phyloP scores from a whole-genome alignment of 345 rosid species.

The Eutrema japonicum region DNA sequence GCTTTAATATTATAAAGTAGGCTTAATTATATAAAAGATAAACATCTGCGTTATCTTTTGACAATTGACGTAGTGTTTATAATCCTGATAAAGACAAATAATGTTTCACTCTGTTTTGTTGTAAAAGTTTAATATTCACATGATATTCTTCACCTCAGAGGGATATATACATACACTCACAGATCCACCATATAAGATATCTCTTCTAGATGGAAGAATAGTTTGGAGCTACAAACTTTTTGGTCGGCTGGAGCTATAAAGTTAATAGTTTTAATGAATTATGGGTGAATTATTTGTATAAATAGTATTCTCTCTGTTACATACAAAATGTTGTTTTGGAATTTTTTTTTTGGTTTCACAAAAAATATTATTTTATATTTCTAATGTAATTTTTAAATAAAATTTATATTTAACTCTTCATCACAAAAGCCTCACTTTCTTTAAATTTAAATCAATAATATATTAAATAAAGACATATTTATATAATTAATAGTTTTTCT shows the following conservation, averaged over 20 bases:
- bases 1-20: conserved; percentile 2
- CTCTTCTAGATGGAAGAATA: conserved; percentile 13
- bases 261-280: background rate
- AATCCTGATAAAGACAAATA: conserved; percentile 27
- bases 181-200: background rate
- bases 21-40: conserved; percentile 28
- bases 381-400: no score
- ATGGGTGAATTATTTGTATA: background rate
- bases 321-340: no score
- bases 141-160: background rate
- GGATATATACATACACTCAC: background rate
- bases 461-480: no score
- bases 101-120: background rate
- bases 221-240: background rate
- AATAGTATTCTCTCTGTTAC: no score
- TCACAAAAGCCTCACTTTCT: no score
- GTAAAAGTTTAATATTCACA: conserved; percentile 7
- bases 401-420: no score
- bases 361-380: no score
- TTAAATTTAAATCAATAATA: no score
- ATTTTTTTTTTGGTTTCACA: no score
- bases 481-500: no score
- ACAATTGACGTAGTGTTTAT: conserved; percentile 33
- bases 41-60: conserved; percentile 44
- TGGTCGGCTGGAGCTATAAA: background rate